A percentile compares a stretch with the other conserved stretches of the same genome.
These are phyloP conservation scores for Abeoforma whisleri DNA, from an alignment of 78 protist genomes.

Conservation along the genomic window DNA sequence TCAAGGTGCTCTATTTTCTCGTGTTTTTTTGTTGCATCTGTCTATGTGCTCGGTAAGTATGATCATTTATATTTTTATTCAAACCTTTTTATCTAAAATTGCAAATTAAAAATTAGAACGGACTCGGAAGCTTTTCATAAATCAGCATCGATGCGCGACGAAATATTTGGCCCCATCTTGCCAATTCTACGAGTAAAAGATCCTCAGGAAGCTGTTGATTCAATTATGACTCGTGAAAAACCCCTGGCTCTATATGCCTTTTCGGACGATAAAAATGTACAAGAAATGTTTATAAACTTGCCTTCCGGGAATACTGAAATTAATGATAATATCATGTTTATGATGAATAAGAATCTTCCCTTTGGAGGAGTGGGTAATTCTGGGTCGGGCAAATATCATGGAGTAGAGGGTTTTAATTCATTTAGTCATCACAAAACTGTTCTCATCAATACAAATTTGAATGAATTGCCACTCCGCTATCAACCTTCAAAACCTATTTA, in stretches of 20 bases:
- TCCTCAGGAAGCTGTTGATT: constrained; percentile 40
- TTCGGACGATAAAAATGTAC: constrained; percentile 25
- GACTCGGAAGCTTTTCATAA: too few species aligned
- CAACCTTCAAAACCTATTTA: neutral
- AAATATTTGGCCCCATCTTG: constrained; percentile 79
- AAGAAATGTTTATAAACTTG: neutral
- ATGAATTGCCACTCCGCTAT: neutral
- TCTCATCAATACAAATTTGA: constrained; percentile 21
- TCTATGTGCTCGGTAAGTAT: too few species aligned
- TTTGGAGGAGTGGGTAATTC: constrained; percentile 80
- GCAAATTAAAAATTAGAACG: too few species aligned
- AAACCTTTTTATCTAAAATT: too few species aligned
- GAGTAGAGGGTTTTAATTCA: constrained; percentile 21
- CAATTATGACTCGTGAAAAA: constrained; percentile 22
- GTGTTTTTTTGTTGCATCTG: too few species aligned
- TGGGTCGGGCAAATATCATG: constrained; percentile 70
- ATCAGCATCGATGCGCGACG: too few species aligned
- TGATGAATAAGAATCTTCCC: constrained; percentile 48
- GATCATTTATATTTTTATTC: too few species aligned
- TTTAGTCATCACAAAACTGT: constrained; percentile 19
- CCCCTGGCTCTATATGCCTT: constrained; percentile 73
- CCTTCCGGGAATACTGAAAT: constrained; percentile 43
- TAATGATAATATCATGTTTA: constrained; percentile 56
- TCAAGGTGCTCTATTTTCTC: too few species aligned
- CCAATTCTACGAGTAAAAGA: constrained; percentile 34